phyloP scores from a whole-genome alignment of 495 filamentous ascomycete species.

The Elaphomyces granulatus region DNA sequence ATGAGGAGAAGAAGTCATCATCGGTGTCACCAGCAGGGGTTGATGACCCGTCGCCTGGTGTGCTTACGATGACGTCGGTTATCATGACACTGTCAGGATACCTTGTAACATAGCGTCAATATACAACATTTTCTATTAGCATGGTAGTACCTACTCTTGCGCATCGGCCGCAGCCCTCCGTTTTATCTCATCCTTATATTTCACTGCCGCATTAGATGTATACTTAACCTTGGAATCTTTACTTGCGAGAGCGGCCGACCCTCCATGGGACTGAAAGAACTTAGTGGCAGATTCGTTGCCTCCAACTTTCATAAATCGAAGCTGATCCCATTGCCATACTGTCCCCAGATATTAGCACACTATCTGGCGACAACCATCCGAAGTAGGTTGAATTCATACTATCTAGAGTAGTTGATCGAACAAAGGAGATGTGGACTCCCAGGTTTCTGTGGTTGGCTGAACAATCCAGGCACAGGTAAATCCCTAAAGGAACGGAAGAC shows the following conservation, averaged over 20 bases:
- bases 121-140: conserved; percentile 1
- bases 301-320: conserved; percentile 95
- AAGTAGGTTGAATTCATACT: conserved; percentile 45
- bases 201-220: conserved; percentile 72
- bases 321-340: conserved; percentile 99
- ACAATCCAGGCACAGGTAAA: conserved; percentile 97
- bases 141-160: conserved; percentile 43
- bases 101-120: conserved; percentile 32
- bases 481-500: conserved; percentile 93
- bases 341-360: conserved; percentile 10
- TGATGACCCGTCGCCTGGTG: conserved; percentile 43
- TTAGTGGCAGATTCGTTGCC: conserved; percentile 97
- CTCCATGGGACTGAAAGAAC: conserved; percentile 92
- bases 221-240: conserved; percentile 97
- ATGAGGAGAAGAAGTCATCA: conserved; percentile 96
- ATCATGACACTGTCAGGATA: conserved; percentile 79
- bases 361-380: background rate
- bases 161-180: conserved; percentile 66
- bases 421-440: conserved; percentile 93
- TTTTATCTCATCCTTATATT: conserved; percentile 94
- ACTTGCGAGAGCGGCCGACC: conserved; percentile 81
- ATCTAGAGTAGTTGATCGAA: conserved; percentile 93
- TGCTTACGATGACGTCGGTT: conserved; percentile 52
- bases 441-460: conserved; percentile 84
- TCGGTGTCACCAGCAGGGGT: conserved; percentile 66